phyloP scores from a whole-genome alignment of 2,329 filamentous ascomycete genomes.

The Penicillium sp. region DNA sequence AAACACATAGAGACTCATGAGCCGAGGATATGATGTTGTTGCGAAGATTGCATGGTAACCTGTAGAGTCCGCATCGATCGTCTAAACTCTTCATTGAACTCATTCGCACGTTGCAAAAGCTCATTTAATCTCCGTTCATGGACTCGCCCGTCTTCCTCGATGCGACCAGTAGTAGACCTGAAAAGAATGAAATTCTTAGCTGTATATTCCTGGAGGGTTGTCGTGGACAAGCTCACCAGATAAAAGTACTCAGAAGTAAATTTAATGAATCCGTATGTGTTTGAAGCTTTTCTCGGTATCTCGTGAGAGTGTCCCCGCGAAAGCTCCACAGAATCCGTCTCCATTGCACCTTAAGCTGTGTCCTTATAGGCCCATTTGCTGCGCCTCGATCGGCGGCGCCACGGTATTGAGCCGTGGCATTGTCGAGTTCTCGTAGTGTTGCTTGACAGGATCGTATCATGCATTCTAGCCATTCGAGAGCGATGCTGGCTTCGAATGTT shows the following conservation, averaged over 20 bases:
- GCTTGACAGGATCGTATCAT: background rate
- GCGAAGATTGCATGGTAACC: background rate
- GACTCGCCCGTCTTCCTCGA: background rate
- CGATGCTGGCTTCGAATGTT: background rate
- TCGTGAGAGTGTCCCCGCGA: conserved; percentile 1
- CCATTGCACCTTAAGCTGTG: conserved; percentile 3
- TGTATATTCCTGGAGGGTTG: too few relatives aligned
- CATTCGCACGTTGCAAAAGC: background rate
- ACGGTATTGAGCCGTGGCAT: conserved; percentile 1
- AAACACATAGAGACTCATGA: background rate
- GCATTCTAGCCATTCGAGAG: background rate
- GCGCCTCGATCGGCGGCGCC: too few relatives aligned
- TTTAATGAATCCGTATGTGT: conserved; percentile 4
- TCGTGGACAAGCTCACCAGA: conserved; percentile 2
- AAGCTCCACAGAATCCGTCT: conserved; percentile 4
- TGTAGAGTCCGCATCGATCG: background rate
- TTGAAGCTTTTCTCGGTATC: conserved; percentile 8
- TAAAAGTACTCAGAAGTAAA: background rate
- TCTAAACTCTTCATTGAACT: background rate
- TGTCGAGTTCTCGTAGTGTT: background rate
- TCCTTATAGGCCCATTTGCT: background rate
- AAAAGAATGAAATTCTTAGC: too few relatives aligned
- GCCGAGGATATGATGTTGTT: background rate
- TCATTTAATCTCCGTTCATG: conserved; percentile 1
- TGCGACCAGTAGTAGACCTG: conserved; percentile 7